Evolutionary conservation across 2,329 filamentous ascomycete genomes (phyloP).

Genomic region (Phyllosticta capitalensis): DNA sequence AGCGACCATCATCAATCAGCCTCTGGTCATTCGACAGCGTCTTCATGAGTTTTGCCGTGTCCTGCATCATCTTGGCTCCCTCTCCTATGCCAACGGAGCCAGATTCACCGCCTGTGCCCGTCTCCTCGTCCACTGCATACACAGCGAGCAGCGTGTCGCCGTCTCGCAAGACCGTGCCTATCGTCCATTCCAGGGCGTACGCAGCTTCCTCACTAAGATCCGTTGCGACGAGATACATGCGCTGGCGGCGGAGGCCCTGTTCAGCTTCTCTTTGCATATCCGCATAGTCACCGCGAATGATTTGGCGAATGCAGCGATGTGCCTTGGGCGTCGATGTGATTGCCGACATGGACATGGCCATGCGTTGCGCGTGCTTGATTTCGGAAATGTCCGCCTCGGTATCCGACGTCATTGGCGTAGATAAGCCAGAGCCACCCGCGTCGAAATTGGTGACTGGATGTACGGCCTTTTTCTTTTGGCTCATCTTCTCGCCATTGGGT

Average conservation of each 20-base stretch:
- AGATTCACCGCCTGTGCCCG: conserved; percentile 37
- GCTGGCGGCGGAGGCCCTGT: conserved; percentile 65
- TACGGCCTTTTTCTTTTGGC: conserved; percentile 47
- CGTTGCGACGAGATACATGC: conserved; percentile 92
- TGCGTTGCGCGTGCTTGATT: conserved; percentile 77
- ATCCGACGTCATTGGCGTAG: conserved; percentile 67
- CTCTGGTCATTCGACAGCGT: conserved; percentile 42
- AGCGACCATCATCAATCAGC: conserved; percentile 17
- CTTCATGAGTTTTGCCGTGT: conserved; percentile 63
- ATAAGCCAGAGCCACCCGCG: conserved; percentile 47
- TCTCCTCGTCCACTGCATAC: conserved; percentile 86
- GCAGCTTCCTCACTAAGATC: conserved; percentile 91
- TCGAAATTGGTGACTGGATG: conserved; percentile 85
- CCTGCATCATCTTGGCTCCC: conserved; percentile 64
- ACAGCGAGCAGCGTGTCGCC: conserved; percentile 90
- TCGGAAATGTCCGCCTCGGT: conserved; percentile 77
- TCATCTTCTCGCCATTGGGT: conserved; percentile 51
- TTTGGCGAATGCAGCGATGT: conserved; percentile 77
- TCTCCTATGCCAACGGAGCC: conserved; percentile 54
- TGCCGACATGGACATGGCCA: conserved; percentile 70
- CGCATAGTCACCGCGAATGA: conserved; percentile 78
- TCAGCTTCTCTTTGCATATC: conserved; percentile 69
- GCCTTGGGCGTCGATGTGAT: conserved; percentile 66
- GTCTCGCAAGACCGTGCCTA: conserved; percentile 86
- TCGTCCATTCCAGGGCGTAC: conserved; percentile 94